Evolutionary conservation across 2,329 filamentous ascomycete species (phyloP).

Genomic region (Stachybotrys chartarum): DNA sequence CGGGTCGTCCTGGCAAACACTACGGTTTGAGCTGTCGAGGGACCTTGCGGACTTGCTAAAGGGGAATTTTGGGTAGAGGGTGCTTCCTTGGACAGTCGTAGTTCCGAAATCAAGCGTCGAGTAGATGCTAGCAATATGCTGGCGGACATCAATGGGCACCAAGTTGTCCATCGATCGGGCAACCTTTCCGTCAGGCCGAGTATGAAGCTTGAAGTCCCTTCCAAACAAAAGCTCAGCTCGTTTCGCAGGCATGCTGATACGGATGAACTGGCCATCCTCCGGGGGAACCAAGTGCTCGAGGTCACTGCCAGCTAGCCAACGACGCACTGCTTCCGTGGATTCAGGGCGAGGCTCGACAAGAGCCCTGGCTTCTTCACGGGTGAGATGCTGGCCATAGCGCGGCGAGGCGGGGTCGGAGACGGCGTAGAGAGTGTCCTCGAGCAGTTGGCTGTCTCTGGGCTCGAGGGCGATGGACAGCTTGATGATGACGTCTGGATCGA

Average conservation of each 20-base stretch:
- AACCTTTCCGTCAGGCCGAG: slow-evolving; percentile 30
- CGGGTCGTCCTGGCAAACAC: neutral
- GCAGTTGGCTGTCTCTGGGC: slow-evolving; percentile 10
- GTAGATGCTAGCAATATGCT: slow-evolving; percentile 36
- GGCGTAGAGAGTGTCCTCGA: slow-evolving; percentile 38
- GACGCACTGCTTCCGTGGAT: slow-evolving; percentile 30
- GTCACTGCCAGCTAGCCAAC: slow-evolving; percentile 36
- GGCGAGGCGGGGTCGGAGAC: slow-evolving; percentile 40
- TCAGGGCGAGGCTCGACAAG: slow-evolving; percentile 36
- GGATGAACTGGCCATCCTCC: slow-evolving; percentile 30
- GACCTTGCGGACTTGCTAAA: neutral
- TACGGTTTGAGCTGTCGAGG: no score
- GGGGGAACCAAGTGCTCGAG: no score
- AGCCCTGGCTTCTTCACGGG: slow-evolving; percentile 38
- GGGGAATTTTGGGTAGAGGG: neutral
- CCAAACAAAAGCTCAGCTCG: slow-evolving; percentile 37
- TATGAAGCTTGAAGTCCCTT: slow-evolving; percentile 34
- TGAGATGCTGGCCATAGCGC: slow-evolving; percentile 42
- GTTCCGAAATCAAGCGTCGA: slow-evolving; percentile 32
- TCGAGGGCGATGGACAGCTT: slow-evolving; percentile 22
- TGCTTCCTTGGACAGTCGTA: neutral
- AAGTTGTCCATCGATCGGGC: slow-evolving; percentile 30
- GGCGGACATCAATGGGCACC: slow-evolving; percentile 23
- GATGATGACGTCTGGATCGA: slow-evolving; percentile 5
- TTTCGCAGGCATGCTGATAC: slow-evolving; percentile 30